Base-by-base conservation (phyloP, 805 yeast genomes). In the Spathaspora passalidarum region DNA sequence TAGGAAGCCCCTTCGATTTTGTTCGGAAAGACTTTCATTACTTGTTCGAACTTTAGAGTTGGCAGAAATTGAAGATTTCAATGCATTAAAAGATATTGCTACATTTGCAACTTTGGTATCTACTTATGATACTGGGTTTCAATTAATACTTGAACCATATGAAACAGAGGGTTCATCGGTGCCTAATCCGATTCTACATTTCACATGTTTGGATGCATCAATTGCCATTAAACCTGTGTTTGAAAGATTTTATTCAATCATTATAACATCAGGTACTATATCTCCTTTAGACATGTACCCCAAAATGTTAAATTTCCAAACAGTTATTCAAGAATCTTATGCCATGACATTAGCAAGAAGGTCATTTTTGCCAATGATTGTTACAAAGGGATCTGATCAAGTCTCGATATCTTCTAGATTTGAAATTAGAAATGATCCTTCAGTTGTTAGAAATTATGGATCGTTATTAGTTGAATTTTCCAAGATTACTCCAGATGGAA, bases 241-340 rank as follows among this genome's bases (percentile, higher is more conserved):
- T 70, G 99, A 94, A 43, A 77, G 91, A 48, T 94, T 92, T 59
- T 83, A 88, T 6, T 86, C 97, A 0, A 96, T 94, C 9, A 85
- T 94, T 50, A 94, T 94, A 49, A 94, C 99, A 0, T 88, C 97
- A 0, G 99, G 99, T 54, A 94, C 99, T 13, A 94, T 94, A 40
- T 92, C 98, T 0, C 99, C 99, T 1, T 78, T 94, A 62, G 98
- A 94, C 59, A 94, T 94, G 99, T 94, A 94, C 62, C 99, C 99
- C 5, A 84, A 88, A 56, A 92, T 92, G 98, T 72, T 92, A 50
- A 87, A 90, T 60, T 92, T 94, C 65, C 90, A 88, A 43, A 91
- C 98, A 0, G 96, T 91, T 2, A 76, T 94, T 29, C 97, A 91
- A 65, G 94, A 90, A 61, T 91, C 97, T 0, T 94, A 94, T 61